phyloP scores from a whole-genome alignment of 305 asterid genomes.

The Fraxinus sp. region DNA sequence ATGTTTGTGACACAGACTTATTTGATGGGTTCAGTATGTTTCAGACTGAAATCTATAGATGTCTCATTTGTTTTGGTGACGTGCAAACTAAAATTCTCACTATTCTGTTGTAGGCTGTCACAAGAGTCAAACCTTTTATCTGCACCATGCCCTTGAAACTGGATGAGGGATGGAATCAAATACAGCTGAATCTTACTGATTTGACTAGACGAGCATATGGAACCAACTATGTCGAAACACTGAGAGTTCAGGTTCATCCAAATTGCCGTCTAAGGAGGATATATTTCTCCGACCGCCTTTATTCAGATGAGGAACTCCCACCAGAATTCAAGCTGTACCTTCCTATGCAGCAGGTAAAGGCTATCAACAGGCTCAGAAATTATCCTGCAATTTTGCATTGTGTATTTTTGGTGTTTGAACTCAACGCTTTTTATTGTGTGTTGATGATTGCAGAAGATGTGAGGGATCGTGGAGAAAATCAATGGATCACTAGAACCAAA shows the following conservation, averaged over 20 bases:
- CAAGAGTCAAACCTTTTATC: slow-evolving; percentile 87
- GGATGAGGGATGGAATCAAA: slow-evolving; percentile 98
- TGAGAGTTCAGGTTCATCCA: slow-evolving; percentile 93
- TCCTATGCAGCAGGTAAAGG: slow-evolving; percentile 67
- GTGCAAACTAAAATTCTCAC: not conserved
- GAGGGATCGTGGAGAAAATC: slow-evolving; percentile 18
- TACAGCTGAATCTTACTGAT: slow-evolving; percentile 83
- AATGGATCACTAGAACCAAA: slow-evolving; percentile 7
- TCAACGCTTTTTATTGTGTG: slow-evolving; percentile 17
- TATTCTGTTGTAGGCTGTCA: slow-evolving; percentile 60
- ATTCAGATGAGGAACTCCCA: slow-evolving; percentile 96
- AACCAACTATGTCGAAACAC: slow-evolving; percentile 87
- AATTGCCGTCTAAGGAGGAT: slow-evolving; percentile 90
- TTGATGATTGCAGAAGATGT: slow-evolving; percentile 44
- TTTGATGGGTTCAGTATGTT: not conserved
- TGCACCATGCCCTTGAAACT: slow-evolving; percentile 95
- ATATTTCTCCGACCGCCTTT: slow-evolving; percentile 89
- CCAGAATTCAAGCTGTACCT: slow-evolving; percentile 96
- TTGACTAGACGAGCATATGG: slow-evolving; percentile 92
- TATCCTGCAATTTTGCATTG: not conserved
- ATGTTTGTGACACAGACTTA: not conserved
- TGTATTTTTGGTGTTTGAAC: not conserved
- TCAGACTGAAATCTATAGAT: not conserved
- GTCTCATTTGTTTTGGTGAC: not conserved
- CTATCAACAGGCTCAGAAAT: not conserved